phyloP scores from a whole-genome alignment of 225 moss, liverwort and hornwort genomes.

The Neckera pumila region DNA sequence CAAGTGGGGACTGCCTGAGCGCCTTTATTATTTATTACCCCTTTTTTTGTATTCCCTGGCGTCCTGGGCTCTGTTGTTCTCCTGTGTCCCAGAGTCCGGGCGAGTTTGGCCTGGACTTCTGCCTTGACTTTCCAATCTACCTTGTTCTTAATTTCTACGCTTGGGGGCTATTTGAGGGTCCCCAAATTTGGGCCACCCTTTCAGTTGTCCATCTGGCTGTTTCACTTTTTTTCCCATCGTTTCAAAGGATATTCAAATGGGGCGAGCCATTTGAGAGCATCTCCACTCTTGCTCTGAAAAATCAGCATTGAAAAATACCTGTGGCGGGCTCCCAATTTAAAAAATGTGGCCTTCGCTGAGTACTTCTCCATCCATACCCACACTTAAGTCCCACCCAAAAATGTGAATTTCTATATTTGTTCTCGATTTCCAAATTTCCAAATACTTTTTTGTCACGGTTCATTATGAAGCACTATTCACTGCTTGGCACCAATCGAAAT shows the following conservation, averaged over 20 bases:
- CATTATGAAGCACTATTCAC: no score
- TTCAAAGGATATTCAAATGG: not conserved
- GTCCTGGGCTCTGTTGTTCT: not conserved
- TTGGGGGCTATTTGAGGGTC: not conserved
- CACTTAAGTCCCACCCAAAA: no score
- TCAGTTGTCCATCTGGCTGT: no score
- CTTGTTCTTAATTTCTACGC: not conserved
- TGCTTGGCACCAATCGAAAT: no score
- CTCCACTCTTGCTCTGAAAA: no score
- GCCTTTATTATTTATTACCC: not conserved
- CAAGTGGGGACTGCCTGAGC: not conserved
- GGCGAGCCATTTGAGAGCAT: not conserved
- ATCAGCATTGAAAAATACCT: no score
- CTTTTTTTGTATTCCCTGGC: not conserved
- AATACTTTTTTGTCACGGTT: no score
- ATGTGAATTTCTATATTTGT: no score
- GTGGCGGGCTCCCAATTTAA: no score
- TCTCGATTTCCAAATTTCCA: no score
- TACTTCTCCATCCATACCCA: no score
- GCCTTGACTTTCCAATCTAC: not conserved
- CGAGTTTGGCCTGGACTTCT: not conserved
- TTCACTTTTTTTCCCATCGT: not conserved
- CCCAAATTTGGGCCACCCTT: not conserved
- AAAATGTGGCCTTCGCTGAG: no score
- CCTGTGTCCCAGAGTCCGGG: not conserved